These are phyloP conservation scores for Aspergillus transmontanensis DNA, from an alignment of 2,329 filamentous ascomycete species.

Conservation along the genomic window DNA sequence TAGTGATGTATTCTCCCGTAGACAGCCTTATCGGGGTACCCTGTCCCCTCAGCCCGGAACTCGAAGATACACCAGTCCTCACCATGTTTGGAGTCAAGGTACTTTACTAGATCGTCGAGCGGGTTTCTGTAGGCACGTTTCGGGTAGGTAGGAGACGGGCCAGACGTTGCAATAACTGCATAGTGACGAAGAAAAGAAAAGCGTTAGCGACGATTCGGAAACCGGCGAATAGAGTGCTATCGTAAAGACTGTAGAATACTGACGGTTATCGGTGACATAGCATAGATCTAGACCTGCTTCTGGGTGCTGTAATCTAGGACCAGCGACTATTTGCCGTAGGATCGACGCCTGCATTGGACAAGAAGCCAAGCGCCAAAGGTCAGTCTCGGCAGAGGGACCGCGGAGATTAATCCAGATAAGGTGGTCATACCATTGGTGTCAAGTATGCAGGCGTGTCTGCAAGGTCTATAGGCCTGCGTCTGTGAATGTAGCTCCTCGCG, in stretches of 20 bases:
- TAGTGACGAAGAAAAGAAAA: not conserved
- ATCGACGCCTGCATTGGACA: conserved; percentile 62
- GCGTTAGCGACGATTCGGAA: not conserved
- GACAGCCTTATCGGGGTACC: conserved; percentile 89
- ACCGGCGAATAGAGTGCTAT: not conserved
- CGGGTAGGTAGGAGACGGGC: conserved; percentile 85
- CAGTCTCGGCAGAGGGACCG: conserved; percentile 17
- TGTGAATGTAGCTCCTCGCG: not conserved
- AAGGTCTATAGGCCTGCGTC: not conserved
- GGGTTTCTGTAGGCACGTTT: conserved; percentile 93
- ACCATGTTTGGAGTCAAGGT: conserved; percentile 82
- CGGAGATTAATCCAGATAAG: not conserved
- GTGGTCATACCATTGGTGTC: conserved; percentile 6
- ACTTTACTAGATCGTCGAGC: conserved; percentile 80
- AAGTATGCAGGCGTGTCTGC: not conserved
- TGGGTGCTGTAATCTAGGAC: conserved; percentile 78
- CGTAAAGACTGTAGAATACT: conserved; percentile 10
- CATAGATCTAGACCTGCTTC: conserved; percentile 91
- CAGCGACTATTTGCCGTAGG: conserved; percentile 87
- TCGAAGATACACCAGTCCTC: conserved; percentile 95
- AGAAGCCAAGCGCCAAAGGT: conserved; percentile 19
- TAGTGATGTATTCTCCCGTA: conserved; percentile 86
- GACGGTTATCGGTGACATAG: conserved; percentile 82
- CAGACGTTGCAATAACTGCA: conserved; percentile 71
- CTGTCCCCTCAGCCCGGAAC: conserved; percentile 93